phyloP scores from a whole-genome alignment of 108 stramenopile species.

The Mayamaea pseudoterrestris region DNA sequence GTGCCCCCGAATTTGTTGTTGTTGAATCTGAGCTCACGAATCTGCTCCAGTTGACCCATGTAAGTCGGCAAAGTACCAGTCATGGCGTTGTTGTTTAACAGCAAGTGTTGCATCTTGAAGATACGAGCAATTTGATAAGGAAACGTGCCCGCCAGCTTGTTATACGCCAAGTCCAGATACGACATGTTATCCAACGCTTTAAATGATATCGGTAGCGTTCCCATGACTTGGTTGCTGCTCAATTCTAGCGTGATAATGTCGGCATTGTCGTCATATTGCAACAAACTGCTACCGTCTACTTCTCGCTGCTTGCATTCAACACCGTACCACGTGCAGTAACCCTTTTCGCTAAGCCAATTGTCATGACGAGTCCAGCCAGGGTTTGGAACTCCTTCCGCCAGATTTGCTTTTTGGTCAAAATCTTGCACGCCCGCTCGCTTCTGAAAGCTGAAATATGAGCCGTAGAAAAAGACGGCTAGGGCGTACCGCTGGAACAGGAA shows the following conservation, averaged over 20 bases:
- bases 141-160: conserved; percentile 2
- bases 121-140: conserved; percentile 5
- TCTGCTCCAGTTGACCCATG: conserved; percentile 1
- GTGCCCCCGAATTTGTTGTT: conserved; percentile 8
- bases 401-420: not conserved
- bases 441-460: conserved; percentile 3
- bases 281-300: not conserved
- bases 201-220: conserved; percentile 5
- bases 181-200: conserved; percentile 6
- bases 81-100: conserved; percentile 4
- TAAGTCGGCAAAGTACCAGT: not conserved
- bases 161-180: conserved; percentile 10
- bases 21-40: not conserved
- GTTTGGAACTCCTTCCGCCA: conserved; percentile 6
- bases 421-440: not conserved
- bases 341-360: conserved; percentile 23
- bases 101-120: not conserved
- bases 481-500: conserved; percentile 28
- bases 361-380: conserved; percentile 16
- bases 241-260: conserved; percentile 9
- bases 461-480: conserved; percentile 31
- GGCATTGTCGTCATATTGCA: conserved; percentile 15
- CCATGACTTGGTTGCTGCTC: conserved; percentile 9
- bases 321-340: conserved; percentile 34
- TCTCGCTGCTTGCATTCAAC: conserved; percentile 11